Base-by-base conservation (phyloP, 345 rosid genomes). In the Corchorus capsularis region DNA sequence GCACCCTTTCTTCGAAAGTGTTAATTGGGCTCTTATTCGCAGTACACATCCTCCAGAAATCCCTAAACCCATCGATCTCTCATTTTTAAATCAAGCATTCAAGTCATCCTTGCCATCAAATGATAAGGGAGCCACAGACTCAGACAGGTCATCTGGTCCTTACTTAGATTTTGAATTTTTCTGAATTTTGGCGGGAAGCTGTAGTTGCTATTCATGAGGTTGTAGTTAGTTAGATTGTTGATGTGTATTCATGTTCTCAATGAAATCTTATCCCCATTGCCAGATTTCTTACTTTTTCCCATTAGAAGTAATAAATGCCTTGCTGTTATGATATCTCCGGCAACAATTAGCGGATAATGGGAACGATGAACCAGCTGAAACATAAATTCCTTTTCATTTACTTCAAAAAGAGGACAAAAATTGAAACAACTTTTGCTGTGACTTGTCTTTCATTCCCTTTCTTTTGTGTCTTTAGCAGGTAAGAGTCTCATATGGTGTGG, bases 21-120 rank as follows among this genome's bases (percentile, higher is more conserved):
- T 91, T 53, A 89, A 91, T 57, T 91, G 95, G 95, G 89, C 89
- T 46, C 74, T 91, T 47, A 84, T 84, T 66, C 79, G 89, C 22
- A 80, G 84, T 43, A 79, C 76, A 9, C 82, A 81, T 27, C 87
- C 86, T 6, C 89, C 84, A 0, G 83, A 82, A 77, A 50, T 82
- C 32, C 89, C 83, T 22, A 66, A 75, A 75, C 78, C 78, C 14
- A 16, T 75, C 3, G 78, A 75, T 11, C 60, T 75, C 67, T 9
- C 78, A 65, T 65, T 75, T n/a, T 61, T 75, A 43, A 75, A 65
- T 8, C 71, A 54, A 57, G 34, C 43, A 45, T 41, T 8, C 3
- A 75, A 54, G 72, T 20, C 53, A 54, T 39, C 78, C 37, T 2
- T 65, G 41, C 72, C 78, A 64, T n/a, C 77, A 49, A 34, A 32